Evolutionary conservation across 768 basidiomycete species (phyloP), one percentile per base, ranked within the genome.

Genomic region (Auricularia heimuer): DNA sequence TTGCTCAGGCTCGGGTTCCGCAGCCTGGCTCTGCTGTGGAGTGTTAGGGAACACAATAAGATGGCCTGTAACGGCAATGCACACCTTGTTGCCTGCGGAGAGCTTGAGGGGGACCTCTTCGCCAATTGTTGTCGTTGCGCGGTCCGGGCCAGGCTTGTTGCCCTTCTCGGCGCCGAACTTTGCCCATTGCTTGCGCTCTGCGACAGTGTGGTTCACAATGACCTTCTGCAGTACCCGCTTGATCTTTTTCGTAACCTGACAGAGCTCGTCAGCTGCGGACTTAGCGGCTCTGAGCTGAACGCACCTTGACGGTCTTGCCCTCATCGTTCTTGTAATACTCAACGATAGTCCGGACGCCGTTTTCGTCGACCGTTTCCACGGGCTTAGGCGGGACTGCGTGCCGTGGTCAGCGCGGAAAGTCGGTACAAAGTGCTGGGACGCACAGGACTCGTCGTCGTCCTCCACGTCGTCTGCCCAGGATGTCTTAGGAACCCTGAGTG

Each of bases 81-180:
- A 80, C 79, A 76, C 88, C 78, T 84, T 84, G 74, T 77, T 76
- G 60, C 80, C 81, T 2, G 80, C 80, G 21, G 77, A 80, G 39
- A 90, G 73, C 74, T 86, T 87, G 71, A 90, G 79, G 37, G 77
- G 74, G 44, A 90, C 82, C 68, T 81, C 83, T 77, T 90, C 88
- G 51, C 85, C 96, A 37, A 98, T 90, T 1, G 94, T 95, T 0
- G 94, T 94, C 2, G 97, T 99, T 12, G 94, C 91, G 44, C 89
- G 82, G 77, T 97, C 93, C 3, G 94, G 95, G 3, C 96, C 96
- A 14, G 89, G 78, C 45, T 88, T 84, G 72, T 85, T 94, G 29
- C 92, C 91, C 74, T 84, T 87, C 77, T 98, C 97, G 67, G 84
- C 81, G 3, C 97, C 97, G 71, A 99, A 99, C 75, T 96, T 98